These are phyloP conservation scores for Petrea volubilis DNA, from an alignment of 257 asterid genomes.

Conservation along the genomic window DNA sequence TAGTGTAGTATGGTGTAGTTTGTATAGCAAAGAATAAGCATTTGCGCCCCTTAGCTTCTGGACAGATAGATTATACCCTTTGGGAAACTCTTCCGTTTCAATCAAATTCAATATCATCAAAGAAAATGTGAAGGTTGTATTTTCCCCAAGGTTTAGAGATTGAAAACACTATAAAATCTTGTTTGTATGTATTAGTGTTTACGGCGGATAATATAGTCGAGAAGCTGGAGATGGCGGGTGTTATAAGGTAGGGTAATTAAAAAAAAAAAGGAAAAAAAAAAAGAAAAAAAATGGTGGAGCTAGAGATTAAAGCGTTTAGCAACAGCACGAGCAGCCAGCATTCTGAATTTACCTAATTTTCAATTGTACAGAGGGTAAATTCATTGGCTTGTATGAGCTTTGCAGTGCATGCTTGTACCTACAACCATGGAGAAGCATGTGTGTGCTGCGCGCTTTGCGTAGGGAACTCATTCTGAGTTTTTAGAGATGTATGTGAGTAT, in stretches of 20 bases:
- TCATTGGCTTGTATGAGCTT: constrained; percentile 21
- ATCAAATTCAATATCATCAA: constrained; percentile 1
- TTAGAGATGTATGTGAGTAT: background rate
- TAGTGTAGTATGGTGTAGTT: constrained; percentile 6
- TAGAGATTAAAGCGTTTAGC: background rate
- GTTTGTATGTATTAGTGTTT: background rate
- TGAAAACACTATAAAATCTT: no score
- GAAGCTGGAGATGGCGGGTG: background rate
- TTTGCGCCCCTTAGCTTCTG: background rate
- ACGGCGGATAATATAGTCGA: background rate
- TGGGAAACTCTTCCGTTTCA: constrained; percentile 10
- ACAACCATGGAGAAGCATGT: background rate
- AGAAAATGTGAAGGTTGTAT: no score
- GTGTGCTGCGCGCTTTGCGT: constrained; percentile 16
- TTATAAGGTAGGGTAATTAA: constrained; percentile 7
- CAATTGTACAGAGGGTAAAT: constrained; percentile 38
- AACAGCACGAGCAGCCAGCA: constrained; percentile 16
- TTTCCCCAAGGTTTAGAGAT: no score
- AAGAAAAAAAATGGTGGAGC: background rate
- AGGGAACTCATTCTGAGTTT: constrained; percentile 3
- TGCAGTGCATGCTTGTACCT: constrained; percentile 20
- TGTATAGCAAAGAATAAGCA: constrained; percentile 22
- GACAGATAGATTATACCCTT: background rate
- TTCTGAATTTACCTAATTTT: constrained; percentile 20
- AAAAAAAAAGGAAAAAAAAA: background rate